phyloP scores from a whole-genome alignment of 352 stramenopile species.

The Phytophthora sojae region DNA sequence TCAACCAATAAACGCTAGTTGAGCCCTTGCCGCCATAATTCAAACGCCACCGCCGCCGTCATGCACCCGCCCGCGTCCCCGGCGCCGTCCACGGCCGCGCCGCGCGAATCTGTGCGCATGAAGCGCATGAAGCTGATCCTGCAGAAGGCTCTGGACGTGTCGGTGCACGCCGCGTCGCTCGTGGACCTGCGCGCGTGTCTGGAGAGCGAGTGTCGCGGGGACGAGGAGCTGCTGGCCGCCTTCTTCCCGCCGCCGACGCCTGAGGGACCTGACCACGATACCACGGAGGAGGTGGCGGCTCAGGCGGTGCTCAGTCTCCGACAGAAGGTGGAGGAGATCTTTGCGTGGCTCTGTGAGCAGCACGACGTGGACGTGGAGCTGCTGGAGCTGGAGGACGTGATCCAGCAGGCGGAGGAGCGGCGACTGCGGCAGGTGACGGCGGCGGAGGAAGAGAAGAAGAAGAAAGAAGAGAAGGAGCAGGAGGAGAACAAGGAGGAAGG shows the following conservation, averaged over 20 bases:
- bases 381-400: slow-evolving; percentile 53
- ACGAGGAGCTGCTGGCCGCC: slow-evolving; percentile 57
- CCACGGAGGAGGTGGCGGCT: slow-evolving; percentile 56
- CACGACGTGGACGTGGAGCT: slow-evolving; percentile 62
- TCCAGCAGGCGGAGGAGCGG: slow-evolving; percentile 51
- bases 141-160: slow-evolving; percentile 73
- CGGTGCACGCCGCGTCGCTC: slow-evolving; percentile 54
- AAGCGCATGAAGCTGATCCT: slow-evolving; percentile 70
- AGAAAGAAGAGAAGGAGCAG: slow-evolving; percentile 14
- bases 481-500: slow-evolving; percentile 7
- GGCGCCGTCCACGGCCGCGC: slow-evolving; percentile 16
- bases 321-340: slow-evolving; percentile 63
- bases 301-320: slow-evolving; percentile 60
- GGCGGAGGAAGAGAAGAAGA: slow-evolving; percentile 29
- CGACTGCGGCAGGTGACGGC: slow-evolving; percentile 45
- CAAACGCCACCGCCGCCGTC: slow-evolving; percentile 9
- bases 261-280: slow-evolving; percentile 31
- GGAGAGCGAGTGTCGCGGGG: slow-evolving; percentile 56
- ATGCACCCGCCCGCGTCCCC: slow-evolving; percentile 26
- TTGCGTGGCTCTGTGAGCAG: slow-evolving; percentile 58
- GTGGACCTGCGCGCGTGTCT: slow-evolving; percentile 59
- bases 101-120: slow-evolving; percentile 44
- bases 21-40: slow-evolving; percentile 5
- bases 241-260: slow-evolving; percentile 48
- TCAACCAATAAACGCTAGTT: neutral